Evolutionary conservation across 2,329 filamentous ascomycete genomes (phyloP).

Genomic region (Beauveria sp.): DNA sequence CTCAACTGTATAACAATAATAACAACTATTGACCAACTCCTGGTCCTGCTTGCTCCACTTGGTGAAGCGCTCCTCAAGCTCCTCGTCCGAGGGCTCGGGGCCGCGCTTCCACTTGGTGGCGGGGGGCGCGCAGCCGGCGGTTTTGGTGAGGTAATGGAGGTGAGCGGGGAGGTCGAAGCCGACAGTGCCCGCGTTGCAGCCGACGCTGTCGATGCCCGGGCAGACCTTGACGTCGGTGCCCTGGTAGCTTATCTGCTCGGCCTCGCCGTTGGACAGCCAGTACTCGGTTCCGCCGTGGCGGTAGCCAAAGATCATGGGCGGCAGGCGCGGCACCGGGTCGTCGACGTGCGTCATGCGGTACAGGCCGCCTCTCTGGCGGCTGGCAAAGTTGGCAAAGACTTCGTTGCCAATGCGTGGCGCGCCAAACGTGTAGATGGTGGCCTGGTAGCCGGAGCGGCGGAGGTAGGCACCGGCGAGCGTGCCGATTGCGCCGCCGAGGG

Average conservation of each 20-base stretch:
- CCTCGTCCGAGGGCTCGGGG: constrained; percentile 23
- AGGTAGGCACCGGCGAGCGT: constrained; percentile 52
- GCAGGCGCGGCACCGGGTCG: constrained; percentile 63
- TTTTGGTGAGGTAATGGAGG: constrained; percentile 39
- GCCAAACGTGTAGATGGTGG: constrained; percentile 59
- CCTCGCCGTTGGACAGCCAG: constrained; percentile 41
- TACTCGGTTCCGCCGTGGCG: constrained; percentile 64
- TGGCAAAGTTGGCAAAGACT: constrained; percentile 46
- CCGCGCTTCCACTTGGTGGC: constrained; percentile 20
- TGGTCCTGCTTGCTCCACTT: constrained; percentile 28
- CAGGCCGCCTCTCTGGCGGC: constrained; percentile 41
- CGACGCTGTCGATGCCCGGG: constrained; percentile 36
- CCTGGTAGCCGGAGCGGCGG: constrained; percentile 35
- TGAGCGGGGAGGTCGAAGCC: constrained; percentile 41
- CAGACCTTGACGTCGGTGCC: constrained; percentile 38
- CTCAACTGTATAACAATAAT: background rate
- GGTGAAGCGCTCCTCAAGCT: constrained; percentile 32
- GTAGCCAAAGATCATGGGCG: constrained; percentile 53
- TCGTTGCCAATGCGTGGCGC: constrained; percentile 57
- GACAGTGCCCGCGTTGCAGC: constrained; percentile 43
- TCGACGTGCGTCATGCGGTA: constrained; percentile 60
- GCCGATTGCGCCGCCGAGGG: constrained; percentile 58
- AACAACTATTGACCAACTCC: constrained; percentile 11
- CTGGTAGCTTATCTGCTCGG: constrained; percentile 28
- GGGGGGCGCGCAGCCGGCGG: constrained; percentile 31